Evolutionary conservation across 1,139 yeast genomes (phyloP), one percentile per base, ranked within the genome.

Genomic region (Scheffersomyces illinoinensis): DNA sequence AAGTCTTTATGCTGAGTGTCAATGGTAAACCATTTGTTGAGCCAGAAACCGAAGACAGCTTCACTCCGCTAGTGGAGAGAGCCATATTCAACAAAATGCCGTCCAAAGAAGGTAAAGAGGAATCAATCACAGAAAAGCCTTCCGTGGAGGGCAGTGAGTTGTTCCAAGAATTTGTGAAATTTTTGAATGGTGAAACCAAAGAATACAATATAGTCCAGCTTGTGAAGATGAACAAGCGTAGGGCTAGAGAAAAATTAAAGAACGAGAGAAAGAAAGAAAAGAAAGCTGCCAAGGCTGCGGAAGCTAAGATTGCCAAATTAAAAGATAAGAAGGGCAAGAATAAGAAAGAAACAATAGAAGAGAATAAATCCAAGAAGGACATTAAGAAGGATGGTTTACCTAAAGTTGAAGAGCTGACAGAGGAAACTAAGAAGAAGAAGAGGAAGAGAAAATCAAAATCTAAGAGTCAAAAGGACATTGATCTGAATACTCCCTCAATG

Each of bases 1-100:
- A 59, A 12, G 64, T 59, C 53, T 72, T 75, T 52, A 51, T 60
- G 7, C 50, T 57, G 5, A 61, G 59, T 26, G 53, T 73, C 5
- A 58, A 60, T 46, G 72, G 70, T 4, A 68, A 67, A 57, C 59
- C 74, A 5, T 74, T 75, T 57, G 53, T 56, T 3, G 72, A 68
- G 19, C 63, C 63, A 23, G 67, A 64, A 5, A 62, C 71, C 2
- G 59, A 62, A 12, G 77, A 73, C 50, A 65, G 66, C 7, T 64
- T 71, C 50, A 63, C 71, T 18, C 78, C 78, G 0, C 56, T 63
- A 21, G 61, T 74, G 14, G 74, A 69, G 53, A 68, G 64, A 54
- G 66, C 75, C 1, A 54, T 73, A 8, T 72, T 64, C 56, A 66
- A 68, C 52, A 66, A 68, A 53, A 71, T 74, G 73, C 72, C 73